phyloP scores from a whole-genome alignment of 2,329 filamentous ascomycete genomes.

The Didymosphaeria variabile region DNA sequence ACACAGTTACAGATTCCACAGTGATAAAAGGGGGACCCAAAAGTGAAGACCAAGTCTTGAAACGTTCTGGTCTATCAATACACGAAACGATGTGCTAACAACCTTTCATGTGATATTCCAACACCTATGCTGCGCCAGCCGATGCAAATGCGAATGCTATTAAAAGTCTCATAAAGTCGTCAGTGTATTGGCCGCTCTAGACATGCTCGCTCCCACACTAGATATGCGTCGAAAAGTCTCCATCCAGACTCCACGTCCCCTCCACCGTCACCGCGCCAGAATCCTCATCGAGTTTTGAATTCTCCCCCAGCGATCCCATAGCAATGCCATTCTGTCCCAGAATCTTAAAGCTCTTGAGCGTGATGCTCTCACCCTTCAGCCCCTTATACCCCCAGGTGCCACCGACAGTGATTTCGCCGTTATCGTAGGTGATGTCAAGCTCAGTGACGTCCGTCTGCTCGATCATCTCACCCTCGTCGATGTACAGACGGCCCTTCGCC shows the following conservation, averaged over 20 bases:
- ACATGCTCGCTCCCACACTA: no score
- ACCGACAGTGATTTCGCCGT: slow-evolving; percentile 60
- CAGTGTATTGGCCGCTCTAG: neutral
- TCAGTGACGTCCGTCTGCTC: slow-evolving; percentile 65
- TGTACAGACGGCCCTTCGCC: slow-evolving; percentile 74
- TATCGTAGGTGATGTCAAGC: slow-evolving; percentile 68
- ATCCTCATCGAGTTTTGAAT: slow-evolving; percentile 20
- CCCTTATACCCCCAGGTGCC: slow-evolving; percentile 50
- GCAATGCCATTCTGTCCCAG: slow-evolving; percentile 32
- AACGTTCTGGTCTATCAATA: neutral
- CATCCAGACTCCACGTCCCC: slow-evolving; percentile 41
- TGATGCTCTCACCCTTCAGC: slow-evolving; percentile 34
- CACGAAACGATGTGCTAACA: neutral
- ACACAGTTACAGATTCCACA: no score
- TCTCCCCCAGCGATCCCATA: slow-evolving; percentile 23
- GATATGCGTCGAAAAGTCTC: slow-evolving; percentile 31
- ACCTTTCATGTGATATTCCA: neutral
- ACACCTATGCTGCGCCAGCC: neutral
- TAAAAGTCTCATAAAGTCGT: no score
- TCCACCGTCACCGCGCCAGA: slow-evolving; percentile 30
- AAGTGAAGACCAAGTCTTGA: no score
- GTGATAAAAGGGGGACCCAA: no score
- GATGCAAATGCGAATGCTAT: neutral
- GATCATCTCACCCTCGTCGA: slow-evolving; percentile 79
- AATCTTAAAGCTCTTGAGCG: slow-evolving; percentile 37